Base-by-base conservation (phyloP, 305 asterid species). In the Fraxinus nigra region DNA sequence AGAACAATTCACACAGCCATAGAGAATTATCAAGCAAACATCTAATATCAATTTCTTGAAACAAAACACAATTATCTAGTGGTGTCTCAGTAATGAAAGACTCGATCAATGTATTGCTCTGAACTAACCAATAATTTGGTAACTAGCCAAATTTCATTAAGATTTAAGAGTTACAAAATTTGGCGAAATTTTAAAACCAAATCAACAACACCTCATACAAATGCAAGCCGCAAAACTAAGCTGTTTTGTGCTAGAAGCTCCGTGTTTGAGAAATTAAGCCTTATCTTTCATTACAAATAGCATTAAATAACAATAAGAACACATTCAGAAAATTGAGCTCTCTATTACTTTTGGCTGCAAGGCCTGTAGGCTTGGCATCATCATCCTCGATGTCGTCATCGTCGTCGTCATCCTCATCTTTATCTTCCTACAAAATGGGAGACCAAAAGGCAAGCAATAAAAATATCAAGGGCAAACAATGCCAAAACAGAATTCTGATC, bases 291-390 rank as follows among this genome's bases (percentile, higher is more conserved):
- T 79, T 54, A 38, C 81, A 35, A 14, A 30, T n/a, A 72, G 33
- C 40, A 56, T 72, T n/a, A 38, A 40, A 46, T 30, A 76, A 65
- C 22, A 51, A 83, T 14, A 40, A 16, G 67, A 28, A 56, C 24
- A 79, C 59, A 74, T 83, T 63, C 61, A 82, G 80, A 51, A 78
- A 78, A 81, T 28, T 54, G 32, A 76, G 83, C 35, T 28, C 34
- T 61, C 33, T 73, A 92, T 78, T 93, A 95, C 99, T 93, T 85
- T 93, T 90, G 63, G 97, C 97, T 78, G 85, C 93, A 83, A 91
- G 81, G 43, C 97, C 96, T 83, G 85, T 94, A 22, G 90, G 84
- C 78, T 82, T 72, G 82, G 85, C 92, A 78, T 91, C 92, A 4
- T 85, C 90, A 14, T 90, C 90, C 43, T 56, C 82, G 1, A 83